Conservation (phyloP, 495 filamentous ascomycete genomes). For the Daldinia decipiens region DNA sequence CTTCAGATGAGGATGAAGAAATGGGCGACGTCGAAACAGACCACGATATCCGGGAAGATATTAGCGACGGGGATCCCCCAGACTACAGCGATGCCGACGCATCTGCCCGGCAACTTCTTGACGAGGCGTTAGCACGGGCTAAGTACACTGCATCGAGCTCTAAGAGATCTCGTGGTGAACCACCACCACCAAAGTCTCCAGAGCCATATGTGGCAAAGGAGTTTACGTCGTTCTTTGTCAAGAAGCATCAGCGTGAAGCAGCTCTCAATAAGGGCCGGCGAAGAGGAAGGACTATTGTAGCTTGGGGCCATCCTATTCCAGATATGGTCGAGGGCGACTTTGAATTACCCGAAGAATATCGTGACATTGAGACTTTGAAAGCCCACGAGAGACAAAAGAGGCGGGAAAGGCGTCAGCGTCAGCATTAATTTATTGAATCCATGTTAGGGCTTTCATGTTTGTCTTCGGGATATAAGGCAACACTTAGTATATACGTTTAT, state of each 20-base stretch:
- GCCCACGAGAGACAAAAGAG: constrained; percentile 70
- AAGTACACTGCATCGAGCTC: constrained; percentile 40
- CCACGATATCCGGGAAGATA: constrained; percentile 47
- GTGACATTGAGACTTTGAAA: constrained; percentile 73
- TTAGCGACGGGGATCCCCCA: constrained; percentile 61
- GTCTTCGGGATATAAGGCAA: not conserved
- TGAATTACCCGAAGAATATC: constrained; percentile 73
- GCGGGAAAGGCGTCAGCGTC: constrained; percentile 48
- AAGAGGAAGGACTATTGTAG: constrained; percentile 63
- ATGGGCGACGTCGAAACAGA: constrained; percentile 43
- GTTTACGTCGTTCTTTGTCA: constrained; percentile 86
- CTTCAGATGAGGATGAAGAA: constrained; percentile 41
- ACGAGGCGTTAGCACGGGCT: constrained; percentile 68
- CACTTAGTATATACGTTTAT: constrained; percentile 1
- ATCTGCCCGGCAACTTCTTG: constrained; percentile 75
- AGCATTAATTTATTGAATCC: constrained; percentile 36
- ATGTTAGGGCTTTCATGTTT: not conserved
- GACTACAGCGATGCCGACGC: constrained; percentile 79
- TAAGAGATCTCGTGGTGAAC: constrained; percentile 48
- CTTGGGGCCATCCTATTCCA: constrained; percentile 87
- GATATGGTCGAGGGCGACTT: constrained; percentile 77
- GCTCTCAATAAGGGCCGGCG: constrained; percentile 72
- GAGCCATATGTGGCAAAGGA: constrained; percentile 59
- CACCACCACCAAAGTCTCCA: constrained; percentile 50
- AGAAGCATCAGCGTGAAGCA: constrained; percentile 77